phyloP scores from a whole-genome alignment of 345 rosid genomes.

The Acer saccharum region DNA sequence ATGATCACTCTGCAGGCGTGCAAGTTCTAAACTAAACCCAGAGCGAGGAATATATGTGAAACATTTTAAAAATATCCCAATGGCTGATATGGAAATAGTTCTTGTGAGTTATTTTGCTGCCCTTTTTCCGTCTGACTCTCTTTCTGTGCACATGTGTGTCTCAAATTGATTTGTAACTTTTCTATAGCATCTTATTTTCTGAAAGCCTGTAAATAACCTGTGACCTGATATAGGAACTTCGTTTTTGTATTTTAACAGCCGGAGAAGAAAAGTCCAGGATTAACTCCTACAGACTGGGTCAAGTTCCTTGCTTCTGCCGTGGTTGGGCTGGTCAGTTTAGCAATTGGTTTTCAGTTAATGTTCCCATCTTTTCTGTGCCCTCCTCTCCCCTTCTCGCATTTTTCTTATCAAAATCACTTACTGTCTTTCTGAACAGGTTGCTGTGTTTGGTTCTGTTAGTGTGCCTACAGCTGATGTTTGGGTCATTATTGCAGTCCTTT shows the following conservation, averaged over 20 bases:
- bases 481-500: conserved; percentile 83
- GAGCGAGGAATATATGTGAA: conserved; percentile 84
- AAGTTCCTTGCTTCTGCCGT: conserved; percentile 87
- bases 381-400: not conserved
- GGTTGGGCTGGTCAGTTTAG: conserved; percentile 79
- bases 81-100: conserved; percentile 99
- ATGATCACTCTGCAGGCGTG: conserved; percentile 54
- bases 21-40: conserved; percentile 48
- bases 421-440: conserved; percentile 51
- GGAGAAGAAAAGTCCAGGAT: conserved; percentile 94
- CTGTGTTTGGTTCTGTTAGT: conserved; percentile 75
- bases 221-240: conserved; percentile 21
- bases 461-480: conserved; percentile 82
- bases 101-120: conserved; percentile 63
- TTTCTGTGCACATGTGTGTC: conserved; percentile 5
- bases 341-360: conserved; percentile 1
- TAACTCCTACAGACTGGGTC: conserved; percentile 99
- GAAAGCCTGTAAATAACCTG: conserved; percentile 9
- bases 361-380: not conserved
- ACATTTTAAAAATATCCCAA: conserved; percentile 97
- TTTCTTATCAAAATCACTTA: conserved; percentile 14
- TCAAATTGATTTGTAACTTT: not conserved
- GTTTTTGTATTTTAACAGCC: conserved; percentile 55
- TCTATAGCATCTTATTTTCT: not conserved
- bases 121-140: conserved; percentile 5